Evolutionary conservation across 2,329 filamentous ascomycete genomes (phyloP), one percentile per base, ranked within the genome.

Genomic region (Pseudogymnoascus sp.): DNA sequence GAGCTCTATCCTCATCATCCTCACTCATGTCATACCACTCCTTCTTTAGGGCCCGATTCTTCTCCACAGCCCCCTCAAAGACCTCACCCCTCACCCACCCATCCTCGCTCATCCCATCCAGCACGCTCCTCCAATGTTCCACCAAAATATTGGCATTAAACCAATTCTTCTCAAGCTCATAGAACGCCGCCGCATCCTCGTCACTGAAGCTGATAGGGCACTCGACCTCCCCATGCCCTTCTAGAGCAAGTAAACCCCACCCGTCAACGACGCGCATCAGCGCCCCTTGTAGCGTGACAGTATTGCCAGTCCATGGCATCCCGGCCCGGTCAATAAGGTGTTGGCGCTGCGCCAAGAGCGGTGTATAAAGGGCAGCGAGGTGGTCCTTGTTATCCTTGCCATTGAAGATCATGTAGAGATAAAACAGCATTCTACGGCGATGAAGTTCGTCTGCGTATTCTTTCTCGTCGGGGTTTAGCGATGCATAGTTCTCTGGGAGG

Each of bases 361-460:
- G 64, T 58, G 68, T 23, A 58, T 66, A 58, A n/a, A 73, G 64
- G 5, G 70, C 69, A 23, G 64, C 36, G 64, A 65, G 70, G 63
- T 74, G 71, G 33, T 38, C 52, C 25, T 67, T 35, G 45, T 73
- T 72, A 45, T 69, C 25, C 55, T 65, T 59, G 39, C 65, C 64
- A 7, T 70, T 70, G 30, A 68, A 68, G 4, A 65, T 69, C n/a
- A 73, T 60, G 38, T 74, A 73, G 39, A 67, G 72, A 63, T 69
- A 73, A 33, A 73, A 71, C 23, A 72, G 36, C 35, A 72, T 68
- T n/a, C 70, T 62, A 41, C 69, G 68, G 19, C 71, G 69, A 55
- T 65, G 70, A 14, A 64, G 62, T 49, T 73, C 70, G 16, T 64
- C 62, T n/a, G 60, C 68, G 38, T 30, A 33, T 16, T 58, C 60